Percentiles rank a stretch among this genome's conserved stretches.
These are phyloP conservation scores for Striga hermonthica DNA, from an alignment of 305 asterid species.

Conservation along the genomic window DNA sequence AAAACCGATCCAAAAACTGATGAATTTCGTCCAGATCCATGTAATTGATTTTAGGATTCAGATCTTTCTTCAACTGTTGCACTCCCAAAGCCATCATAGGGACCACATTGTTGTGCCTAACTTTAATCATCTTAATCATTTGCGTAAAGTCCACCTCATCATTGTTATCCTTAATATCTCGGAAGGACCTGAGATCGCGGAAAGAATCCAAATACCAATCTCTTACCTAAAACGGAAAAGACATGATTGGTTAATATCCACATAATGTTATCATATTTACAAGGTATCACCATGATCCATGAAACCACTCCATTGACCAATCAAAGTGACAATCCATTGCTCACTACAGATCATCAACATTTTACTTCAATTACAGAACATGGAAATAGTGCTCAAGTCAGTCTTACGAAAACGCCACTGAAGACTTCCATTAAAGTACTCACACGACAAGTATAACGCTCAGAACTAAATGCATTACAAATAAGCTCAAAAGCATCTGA, in stretches of 20 bases:
- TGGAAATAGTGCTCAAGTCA: background rate
- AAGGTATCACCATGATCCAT: background rate
- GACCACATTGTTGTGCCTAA: conserved; percentile 94
- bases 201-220: conserved; percentile 99
- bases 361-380: no score
- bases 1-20: conserved; percentile 86
- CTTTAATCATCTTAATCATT: conserved; percentile 92
- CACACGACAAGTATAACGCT: background rate
- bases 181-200: conserved; percentile 81
- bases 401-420: background rate
- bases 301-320: no score
- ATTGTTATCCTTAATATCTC: conserved; percentile 57
- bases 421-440: background rate
- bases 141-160: conserved; percentile 81
- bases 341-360: no score
- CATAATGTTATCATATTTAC: background rate
- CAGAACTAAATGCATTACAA: background rate
- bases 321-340: background rate
- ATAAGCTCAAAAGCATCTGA: background rate
- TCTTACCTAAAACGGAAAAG: conserved; percentile 53
- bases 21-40: conserved; percentile 75
- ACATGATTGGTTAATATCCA: background rate
- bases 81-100: conserved; percentile 99
- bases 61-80: conserved; percentile 81
- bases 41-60: conserved; percentile 53